These are phyloP conservation scores for Tolypocladium amazonense DNA, from an alignment of 2,329 filamentous ascomycete genomes.

Conservation along the genomic window DNA sequence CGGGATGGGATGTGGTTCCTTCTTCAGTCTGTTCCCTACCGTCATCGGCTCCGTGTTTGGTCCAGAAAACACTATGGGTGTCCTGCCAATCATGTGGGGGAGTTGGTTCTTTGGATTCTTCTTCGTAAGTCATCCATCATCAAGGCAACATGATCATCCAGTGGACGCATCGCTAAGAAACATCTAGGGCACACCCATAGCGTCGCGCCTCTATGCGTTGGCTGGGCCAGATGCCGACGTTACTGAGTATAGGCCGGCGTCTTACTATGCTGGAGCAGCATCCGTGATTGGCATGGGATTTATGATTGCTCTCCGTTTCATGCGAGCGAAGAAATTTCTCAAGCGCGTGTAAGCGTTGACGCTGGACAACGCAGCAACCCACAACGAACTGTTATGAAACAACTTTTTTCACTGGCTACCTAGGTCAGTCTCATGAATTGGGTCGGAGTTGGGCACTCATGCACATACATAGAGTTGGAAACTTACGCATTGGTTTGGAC, in stretches of 20 bases:
- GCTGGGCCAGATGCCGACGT: conserved; percentile 7
- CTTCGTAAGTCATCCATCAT: conserved; percentile 9
- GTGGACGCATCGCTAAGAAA: neutral
- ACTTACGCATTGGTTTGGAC: neutral
- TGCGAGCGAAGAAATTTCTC: conserved; percentile 1
- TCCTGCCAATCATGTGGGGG: conserved; percentile 16
- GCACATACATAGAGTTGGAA: neutral
- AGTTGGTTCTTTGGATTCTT: conserved; percentile 17
- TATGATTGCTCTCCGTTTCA: conserved; percentile 6
- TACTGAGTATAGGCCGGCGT: conserved; percentile 12
- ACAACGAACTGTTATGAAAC: too few species aligned
- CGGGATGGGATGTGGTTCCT: conserved; percentile 16
- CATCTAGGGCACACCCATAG: conserved; percentile 14
- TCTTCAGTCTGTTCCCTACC: conserved; percentile 16
- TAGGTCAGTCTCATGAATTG: neutral
- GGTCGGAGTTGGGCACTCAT: neutral
- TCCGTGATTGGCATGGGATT: conserved; percentile 10
- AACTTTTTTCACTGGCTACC: too few species aligned
- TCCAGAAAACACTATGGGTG: conserved; percentile 11
- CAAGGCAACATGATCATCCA: too few species aligned
- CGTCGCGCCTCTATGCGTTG: conserved; percentile 13
- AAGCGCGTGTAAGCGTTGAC: conserved; percentile 1
- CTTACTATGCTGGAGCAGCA: conserved; percentile 16
- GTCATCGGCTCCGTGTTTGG: conserved; percentile 12
- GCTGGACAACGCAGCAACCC: neutral